Evolutionary conservation across 805 yeast species (phyloP), one percentile per base, ranked within the genome.

Genomic region (Metschnikowia borealis): DNA sequence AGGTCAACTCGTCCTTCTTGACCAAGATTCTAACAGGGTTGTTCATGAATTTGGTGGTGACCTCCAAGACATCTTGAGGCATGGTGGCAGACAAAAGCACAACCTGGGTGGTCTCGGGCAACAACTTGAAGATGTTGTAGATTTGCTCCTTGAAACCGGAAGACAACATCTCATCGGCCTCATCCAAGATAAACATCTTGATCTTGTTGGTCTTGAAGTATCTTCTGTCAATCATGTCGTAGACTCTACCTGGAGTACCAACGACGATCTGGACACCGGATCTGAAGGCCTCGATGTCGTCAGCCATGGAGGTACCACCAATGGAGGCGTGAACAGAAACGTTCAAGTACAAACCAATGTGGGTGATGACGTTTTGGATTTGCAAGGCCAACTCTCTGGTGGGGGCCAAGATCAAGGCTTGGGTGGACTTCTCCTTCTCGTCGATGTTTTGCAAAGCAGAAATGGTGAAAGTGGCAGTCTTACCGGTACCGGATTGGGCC

Each of bases 171-270:
- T 94, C 98, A 79, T 92, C 99, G 65, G 98, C 98, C 79, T 92
- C 99, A 77, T 92, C 99, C 66, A 94, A 80, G 67, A 92, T 84
- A 75, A 94, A 82, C 95, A 94, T 89, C 79, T 90, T 89, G 65
- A 94, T 79, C 70, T 84, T 80, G 63, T 88, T 82, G 57, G 96
- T 85, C 68, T 77, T 83, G 72, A 94, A 83, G 74, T 77, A 79
- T 65, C 96, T 81, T 70, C 97, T 83, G 73, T 88, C 87, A 67
- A 94, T 91, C 92, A 94, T 89, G 72, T 94, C 98, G 64, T 78
- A 82, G 57, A 94, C 97, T 77, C 99, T 84, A 66, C 99, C 99
- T 62, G 99, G 99, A 53, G 99, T 94, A 68, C 98, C 99, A 63
- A 90, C 92, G 52, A 94, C 95, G 52, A 92, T 81, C 75, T 92